Evolutionary conservation across 2,329 filamentous ascomycete genomes (phyloP).

Genomic region (Colletotrichum liaoningense): DNA sequence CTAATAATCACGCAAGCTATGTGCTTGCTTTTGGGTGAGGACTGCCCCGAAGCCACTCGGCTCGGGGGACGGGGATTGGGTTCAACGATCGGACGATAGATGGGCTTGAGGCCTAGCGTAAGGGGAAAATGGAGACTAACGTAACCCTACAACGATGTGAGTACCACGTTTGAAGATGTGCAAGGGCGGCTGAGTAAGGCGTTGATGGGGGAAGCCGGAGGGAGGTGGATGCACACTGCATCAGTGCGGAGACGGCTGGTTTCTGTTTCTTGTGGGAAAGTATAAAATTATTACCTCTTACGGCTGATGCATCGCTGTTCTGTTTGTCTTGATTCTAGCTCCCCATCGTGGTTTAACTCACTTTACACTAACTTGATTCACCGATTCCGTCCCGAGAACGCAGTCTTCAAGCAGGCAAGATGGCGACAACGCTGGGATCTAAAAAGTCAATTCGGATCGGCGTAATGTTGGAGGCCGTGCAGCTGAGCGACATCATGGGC

Average conservation of each 20-base stretch:
- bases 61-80: not conserved
- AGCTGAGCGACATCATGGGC: slow-evolving; percentile 52
- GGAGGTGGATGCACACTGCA: not conserved
- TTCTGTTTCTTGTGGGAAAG: not conserved
- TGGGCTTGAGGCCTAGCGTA: not conserved
- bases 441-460: slow-evolving; percentile 48
- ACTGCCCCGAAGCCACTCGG: not conserved
- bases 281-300: not conserved
- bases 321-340: not conserved
- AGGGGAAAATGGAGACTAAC: not conserved
- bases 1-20: not conserved
- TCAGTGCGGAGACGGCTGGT: not conserved
- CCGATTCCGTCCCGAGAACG: not conserved
- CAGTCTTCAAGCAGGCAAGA: not conserved
- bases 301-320: not conserved
- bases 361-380: not conserved
- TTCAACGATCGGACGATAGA: not conserved
- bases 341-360: not conserved
- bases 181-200: not conserved
- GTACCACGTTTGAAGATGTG: not conserved
- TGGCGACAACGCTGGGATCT: slow-evolving; percentile 17
- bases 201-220: not conserved
- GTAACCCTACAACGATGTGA: not conserved
- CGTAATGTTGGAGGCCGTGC: slow-evolving; percentile 51
- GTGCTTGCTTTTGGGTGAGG: too few relatives aligned